phyloP scores from a whole-genome alignment of 768 basidiomycete species.

The Pisolithus sp. region DNA sequence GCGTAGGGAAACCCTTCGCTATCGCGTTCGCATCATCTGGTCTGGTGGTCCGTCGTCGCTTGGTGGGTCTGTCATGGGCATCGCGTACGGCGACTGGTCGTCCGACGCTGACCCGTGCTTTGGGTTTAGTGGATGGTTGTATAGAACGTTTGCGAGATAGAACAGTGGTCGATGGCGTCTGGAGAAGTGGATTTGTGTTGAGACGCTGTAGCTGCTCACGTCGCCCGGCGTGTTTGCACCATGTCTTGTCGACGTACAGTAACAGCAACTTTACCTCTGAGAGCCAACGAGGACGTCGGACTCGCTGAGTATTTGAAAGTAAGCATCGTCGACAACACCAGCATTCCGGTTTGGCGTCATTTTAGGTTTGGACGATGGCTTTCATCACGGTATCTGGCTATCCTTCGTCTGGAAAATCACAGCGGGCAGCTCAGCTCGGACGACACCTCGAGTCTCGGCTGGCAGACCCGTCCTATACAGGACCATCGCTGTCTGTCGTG shows the following conservation, averaged over 20 bases:
- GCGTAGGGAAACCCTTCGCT: slow-evolving; percentile 24
- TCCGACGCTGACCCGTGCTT: background rate
- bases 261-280: background rate
- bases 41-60: slow-evolving; percentile 6
- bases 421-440: slow-evolving; percentile 60
- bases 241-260: slow-evolving; percentile 5
- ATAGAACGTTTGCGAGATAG: background rate
- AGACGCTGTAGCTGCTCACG: background rate
- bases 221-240: slow-evolving; percentile 20
- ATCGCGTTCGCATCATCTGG: slow-evolving; percentile 5
- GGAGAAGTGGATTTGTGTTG: background rate
- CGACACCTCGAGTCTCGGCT: slow-evolving; percentile 49
- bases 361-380: slow-evolving; percentile 53
- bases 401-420: slow-evolving; percentile 83
- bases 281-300: background rate
- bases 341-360: background rate
- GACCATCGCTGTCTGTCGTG: slow-evolving; percentile 39
- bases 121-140: background rate
- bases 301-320: too few species aligned
- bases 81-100: background rate
- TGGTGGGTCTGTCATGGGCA: background rate
- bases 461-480: slow-evolving; percentile 42
- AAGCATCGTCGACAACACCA: too few species aligned
- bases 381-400: slow-evolving; percentile 84
- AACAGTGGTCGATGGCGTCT: background rate